phyloP scores from a whole-genome alignment of 306 rosid genomes.

The Cicer chorassanicum region DNA sequence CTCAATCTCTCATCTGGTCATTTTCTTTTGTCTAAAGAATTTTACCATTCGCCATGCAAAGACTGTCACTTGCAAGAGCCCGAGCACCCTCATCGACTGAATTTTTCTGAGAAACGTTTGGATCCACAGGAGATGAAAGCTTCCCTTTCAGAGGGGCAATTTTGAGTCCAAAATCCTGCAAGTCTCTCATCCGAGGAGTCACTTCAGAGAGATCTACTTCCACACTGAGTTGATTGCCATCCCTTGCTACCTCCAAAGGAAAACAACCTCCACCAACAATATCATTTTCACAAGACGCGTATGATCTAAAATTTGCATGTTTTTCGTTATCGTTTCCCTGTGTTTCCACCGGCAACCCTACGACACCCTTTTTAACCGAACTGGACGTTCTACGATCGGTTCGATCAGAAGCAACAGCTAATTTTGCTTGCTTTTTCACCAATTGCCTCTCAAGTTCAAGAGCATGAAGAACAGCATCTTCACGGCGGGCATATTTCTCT shows the following conservation, averaged over 20 bases:
- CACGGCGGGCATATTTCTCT: slow-evolving; percentile 93
- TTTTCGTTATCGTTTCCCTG: slow-evolving; percentile 52
- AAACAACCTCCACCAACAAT: slow-evolving; percentile 41
- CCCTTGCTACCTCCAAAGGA: slow-evolving; percentile 48
- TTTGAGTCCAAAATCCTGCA: slow-evolving; percentile 72
- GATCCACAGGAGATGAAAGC: slow-evolving; percentile 53
- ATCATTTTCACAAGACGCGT: slow-evolving; percentile 37
- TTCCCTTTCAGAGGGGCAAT: slow-evolving; percentile 57
- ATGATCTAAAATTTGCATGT: slow-evolving; percentile 42
- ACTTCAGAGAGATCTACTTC: slow-evolving; percentile 60
- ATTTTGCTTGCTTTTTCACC: slow-evolving; percentile 60
- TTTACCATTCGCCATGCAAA: slow-evolving; percentile 54
- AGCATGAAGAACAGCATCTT: slow-evolving; percentile 96
- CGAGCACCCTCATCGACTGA: slow-evolving; percentile 49
- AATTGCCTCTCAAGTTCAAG: slow-evolving; percentile 84
- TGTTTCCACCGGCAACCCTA: slow-evolving; percentile 46
- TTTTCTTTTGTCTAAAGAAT: slow-evolving; percentile 48
- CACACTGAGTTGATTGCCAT: slow-evolving; percentile 56
- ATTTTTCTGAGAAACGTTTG: slow-evolving; percentile 53
- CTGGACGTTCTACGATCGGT: slow-evolving; percentile 47
- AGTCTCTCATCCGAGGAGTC: slow-evolving; percentile 66
- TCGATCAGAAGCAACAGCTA: slow-evolving; percentile 49
- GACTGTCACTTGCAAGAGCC: slow-evolving; percentile 48
- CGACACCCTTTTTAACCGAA: slow-evolving; percentile 48
- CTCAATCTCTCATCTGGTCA: slow-evolving; percentile 50